Percentiles rank a stretch among this genome's conserved stretches.
Conservation (phyloP, 225 moss, liverwort and hornwort species). For the Asterella californica region DNA sequence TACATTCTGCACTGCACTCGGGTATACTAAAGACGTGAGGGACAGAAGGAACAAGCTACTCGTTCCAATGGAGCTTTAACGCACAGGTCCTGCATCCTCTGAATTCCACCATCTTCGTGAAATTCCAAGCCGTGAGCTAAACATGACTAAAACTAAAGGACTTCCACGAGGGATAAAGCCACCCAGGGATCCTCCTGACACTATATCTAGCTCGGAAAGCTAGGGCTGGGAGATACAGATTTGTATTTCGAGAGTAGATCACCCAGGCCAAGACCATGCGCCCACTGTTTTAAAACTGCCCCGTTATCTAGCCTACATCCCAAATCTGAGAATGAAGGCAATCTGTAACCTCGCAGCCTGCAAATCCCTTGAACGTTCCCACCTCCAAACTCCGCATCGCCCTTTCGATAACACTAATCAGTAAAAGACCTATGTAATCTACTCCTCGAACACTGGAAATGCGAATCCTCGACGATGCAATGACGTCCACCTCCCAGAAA, state of each 20-base stretch:
- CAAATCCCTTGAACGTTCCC: too few relatives aligned
- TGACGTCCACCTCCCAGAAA: too few relatives aligned
- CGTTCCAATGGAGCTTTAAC: neutral
- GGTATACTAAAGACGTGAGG: neutral
- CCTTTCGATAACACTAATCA: neutral
- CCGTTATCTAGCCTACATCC: too few relatives aligned
- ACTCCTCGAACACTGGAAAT: neutral
- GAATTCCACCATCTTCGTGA: neutral
- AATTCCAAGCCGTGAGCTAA: neutral
- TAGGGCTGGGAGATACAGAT: too few relatives aligned
- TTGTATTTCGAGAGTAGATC: too few relatives aligned
- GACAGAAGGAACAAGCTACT: neutral
- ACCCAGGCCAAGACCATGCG: too few relatives aligned
- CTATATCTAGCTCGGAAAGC: too few relatives aligned
- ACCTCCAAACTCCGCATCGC: too few relatives aligned
- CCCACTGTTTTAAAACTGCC: too few relatives aligned
- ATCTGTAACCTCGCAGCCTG: too few relatives aligned
- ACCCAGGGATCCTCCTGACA: neutral
- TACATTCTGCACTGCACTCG: neutral
- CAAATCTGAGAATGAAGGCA: too few relatives aligned
- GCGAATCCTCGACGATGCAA: neutral
- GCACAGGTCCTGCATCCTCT: neutral
- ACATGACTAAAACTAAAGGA: neutral
- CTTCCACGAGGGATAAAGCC: neutral
- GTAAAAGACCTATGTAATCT: neutral